Evolutionary conservation across 768 basidiomycete genomes (phyloP).

Genomic region (Xanthoconium stramineum): DNA sequence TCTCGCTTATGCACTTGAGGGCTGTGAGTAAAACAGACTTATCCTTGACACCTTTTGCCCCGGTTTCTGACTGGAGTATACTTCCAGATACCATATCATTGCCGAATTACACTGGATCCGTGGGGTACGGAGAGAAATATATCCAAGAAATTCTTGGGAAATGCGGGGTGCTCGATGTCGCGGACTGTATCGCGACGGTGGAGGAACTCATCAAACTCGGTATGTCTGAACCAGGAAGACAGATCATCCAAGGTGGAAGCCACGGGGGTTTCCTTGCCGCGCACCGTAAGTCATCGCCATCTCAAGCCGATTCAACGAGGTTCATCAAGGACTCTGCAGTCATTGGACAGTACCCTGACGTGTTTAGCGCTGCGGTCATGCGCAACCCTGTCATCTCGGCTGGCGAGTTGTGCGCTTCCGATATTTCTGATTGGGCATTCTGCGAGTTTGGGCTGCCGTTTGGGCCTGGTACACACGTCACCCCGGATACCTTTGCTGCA

Average conservation of each 20-base stretch:
- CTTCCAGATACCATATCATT: conserved; percentile 52
- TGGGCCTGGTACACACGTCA: conserved; percentile 37
- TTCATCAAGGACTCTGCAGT: conserved; percentile 35
- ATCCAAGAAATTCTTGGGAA: conserved; percentile 52
- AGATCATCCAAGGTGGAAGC: conserved; percentile 61
- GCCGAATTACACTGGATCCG: conserved; percentile 67
- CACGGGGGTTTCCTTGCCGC: conserved; percentile 67
- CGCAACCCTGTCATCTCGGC: conserved; percentile 69
- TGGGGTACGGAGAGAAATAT: conserved; percentile 61
- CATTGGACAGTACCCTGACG: conserved; percentile 57
- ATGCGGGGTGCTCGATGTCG: conserved; percentile 64
- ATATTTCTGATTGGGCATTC: conserved; percentile 69
- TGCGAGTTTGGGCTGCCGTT: conserved; percentile 39
- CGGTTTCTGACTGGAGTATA: background rate
- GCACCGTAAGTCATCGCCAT: conserved; percentile 43
- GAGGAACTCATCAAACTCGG: conserved; percentile 48
- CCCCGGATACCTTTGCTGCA: conserved; percentile 39
- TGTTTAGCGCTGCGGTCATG: conserved; percentile 60
- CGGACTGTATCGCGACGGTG: conserved; percentile 59
- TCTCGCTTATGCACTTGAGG: conserved; percentile 51
- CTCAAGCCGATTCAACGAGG: too few species aligned
- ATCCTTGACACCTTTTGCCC: background rate
- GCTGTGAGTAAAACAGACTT: conserved; percentile 44
- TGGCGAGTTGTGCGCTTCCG: conserved; percentile 52
- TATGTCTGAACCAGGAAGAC: conserved; percentile 48